Percentiles rank a stretch among this genome's conserved stretches.
Evolutionary conservation across 2,329 filamentous ascomycete species (phyloP).

Genomic region (Tolypocladium capitatum): DNA sequence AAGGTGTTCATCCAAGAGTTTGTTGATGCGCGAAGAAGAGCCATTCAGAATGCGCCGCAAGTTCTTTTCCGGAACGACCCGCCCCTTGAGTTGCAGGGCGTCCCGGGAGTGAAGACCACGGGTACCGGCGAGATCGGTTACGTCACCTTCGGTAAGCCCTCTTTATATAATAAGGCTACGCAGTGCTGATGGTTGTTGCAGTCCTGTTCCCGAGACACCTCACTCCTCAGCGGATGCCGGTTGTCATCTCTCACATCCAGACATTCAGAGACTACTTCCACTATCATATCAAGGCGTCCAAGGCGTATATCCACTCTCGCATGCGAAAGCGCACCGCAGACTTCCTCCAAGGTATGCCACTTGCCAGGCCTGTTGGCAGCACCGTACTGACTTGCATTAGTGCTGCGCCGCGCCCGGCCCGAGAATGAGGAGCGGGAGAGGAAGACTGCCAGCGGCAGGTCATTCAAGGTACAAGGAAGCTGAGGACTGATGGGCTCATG

Average conservation of each 20-base stretch:
- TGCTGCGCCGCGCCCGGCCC: conserved; percentile 87
- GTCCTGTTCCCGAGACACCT: conserved; percentile 94
- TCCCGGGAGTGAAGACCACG: conserved; percentile 66
- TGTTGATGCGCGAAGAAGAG: conserved; percentile 84
- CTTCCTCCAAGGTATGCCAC: conserved; percentile 78
- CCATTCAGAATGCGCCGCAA: conserved; percentile 96
- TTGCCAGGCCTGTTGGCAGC: background rate
- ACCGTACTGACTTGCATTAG: conserved; percentile 32
- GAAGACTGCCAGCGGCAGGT: conserved; percentile 93
- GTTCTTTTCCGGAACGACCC: conserved; percentile 93
- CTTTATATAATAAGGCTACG: background rate
- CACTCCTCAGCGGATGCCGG: conserved; percentile 75
- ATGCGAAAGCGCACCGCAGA: conserved; percentile 97
- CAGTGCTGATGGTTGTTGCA: conserved; percentile 52
- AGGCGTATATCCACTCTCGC: conserved; percentile 96
- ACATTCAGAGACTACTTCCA: conserved; percentile 99
- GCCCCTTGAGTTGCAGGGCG: conserved; percentile 76
- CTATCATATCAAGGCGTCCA: conserved; percentile 99
- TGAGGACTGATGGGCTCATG: conserved; percentile 3
- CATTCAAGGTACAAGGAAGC: conserved; percentile 52
- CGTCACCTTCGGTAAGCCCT: conserved; percentile 76
- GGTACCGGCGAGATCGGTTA: conserved; percentile 85
- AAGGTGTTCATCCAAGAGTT: conserved; percentile 99
- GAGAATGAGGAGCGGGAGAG: conserved; percentile 95
- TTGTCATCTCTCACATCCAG: conserved; percentile 98